Evolutionary conservation across 345 rosid genomes (phyloP).

Genomic region (Gossypium stocksii): DNA sequence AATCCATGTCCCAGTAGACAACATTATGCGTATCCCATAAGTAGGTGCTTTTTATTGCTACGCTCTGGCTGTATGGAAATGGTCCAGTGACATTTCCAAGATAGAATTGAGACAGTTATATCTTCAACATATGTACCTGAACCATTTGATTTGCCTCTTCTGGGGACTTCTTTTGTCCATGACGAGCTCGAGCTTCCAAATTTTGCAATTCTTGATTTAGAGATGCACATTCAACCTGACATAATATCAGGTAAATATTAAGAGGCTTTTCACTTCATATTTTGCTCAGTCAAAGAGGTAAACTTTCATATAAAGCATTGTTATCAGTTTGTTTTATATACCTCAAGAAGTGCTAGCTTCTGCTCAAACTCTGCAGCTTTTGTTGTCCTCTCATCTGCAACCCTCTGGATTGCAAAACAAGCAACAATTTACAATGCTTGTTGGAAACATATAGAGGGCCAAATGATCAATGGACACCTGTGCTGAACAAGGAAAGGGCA

Average conservation of each 20-base stretch:
- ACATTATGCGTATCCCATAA: not conserved
- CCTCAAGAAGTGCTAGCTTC: slow-evolving; percentile 93
- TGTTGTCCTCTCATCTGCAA: slow-evolving; percentile 85
- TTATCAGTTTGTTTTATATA: slow-evolving; percentile 24
- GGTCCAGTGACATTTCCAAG: not conserved
- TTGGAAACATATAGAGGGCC: not conserved
- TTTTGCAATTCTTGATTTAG: slow-evolving; percentile 94
- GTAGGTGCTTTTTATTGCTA: not conserved
- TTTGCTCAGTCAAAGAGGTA: slow-evolving; percentile 3
- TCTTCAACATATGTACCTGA: slow-evolving; percentile 53
- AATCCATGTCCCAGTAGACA: slow-evolving; percentile 2
- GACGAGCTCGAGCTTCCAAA: slow-evolving; percentile 79
- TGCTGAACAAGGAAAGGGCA: slow-evolving; percentile 6
- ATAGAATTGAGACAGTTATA: not conserved
- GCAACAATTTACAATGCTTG: slow-evolving; percentile 3
- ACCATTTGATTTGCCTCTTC: slow-evolving; percentile 89
- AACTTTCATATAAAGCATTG: not conserved
- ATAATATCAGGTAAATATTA: slow-evolving; percentile 21
- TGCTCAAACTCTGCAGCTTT: slow-evolving; percentile 90
- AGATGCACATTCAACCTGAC: slow-evolving; percentile 82
- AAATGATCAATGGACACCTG: not conserved
- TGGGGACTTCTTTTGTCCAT: slow-evolving; percentile 80
- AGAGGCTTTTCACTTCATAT: slow-evolving; percentile 15
- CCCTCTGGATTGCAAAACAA: slow-evolving; percentile 44
- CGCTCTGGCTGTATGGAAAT: not conserved